These are phyloP conservation scores for Kitagawia praeruptora DNA, from an alignment of 129 eudicot species.

Conservation along the genomic window DNA sequence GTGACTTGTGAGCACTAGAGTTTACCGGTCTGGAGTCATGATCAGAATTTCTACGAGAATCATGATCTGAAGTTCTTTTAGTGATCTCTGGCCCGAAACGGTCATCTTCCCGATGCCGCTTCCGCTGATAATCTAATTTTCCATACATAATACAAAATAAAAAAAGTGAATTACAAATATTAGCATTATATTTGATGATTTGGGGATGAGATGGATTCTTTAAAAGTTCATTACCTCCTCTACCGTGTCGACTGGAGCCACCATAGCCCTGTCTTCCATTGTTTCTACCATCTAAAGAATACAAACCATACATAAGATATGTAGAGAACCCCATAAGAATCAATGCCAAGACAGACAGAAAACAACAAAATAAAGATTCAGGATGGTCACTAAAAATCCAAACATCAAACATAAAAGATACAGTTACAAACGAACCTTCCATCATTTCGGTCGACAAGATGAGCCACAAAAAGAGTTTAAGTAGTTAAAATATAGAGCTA, in stretches of 20 bases:
- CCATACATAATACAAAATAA: neutral
- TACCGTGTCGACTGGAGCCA: conserved; percentile 64
- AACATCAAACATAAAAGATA: neutral
- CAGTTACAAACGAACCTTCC: neutral
- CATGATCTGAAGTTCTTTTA: conserved; percentile 57
- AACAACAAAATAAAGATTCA: neutral
- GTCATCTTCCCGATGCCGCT: conserved; percentile 86
- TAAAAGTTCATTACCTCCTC: conserved; percentile 36
- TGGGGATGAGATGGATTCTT: neutral
- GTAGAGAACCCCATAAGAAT: neutral
- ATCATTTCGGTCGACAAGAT: neutral
- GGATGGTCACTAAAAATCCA: neutral
- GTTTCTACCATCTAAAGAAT: conserved; percentile 56
- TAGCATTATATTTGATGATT: neutral
- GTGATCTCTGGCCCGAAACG: conserved; percentile 50
- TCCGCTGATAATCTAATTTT: conserved; percentile 52
- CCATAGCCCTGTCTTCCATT: conserved; percentile 60
- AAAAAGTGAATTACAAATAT: neutral
- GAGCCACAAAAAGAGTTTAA: neutral
- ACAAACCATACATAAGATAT: neutral
- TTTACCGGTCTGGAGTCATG: conserved; percentile 81
- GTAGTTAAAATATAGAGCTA: too few species aligned
- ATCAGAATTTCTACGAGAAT: conserved; percentile 69
- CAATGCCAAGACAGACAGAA: neutral
- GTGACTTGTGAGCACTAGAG: neutral